Base-by-base conservation (phyloP, 164 flowering plant species). In the Cinnamomum chago region DNA sequence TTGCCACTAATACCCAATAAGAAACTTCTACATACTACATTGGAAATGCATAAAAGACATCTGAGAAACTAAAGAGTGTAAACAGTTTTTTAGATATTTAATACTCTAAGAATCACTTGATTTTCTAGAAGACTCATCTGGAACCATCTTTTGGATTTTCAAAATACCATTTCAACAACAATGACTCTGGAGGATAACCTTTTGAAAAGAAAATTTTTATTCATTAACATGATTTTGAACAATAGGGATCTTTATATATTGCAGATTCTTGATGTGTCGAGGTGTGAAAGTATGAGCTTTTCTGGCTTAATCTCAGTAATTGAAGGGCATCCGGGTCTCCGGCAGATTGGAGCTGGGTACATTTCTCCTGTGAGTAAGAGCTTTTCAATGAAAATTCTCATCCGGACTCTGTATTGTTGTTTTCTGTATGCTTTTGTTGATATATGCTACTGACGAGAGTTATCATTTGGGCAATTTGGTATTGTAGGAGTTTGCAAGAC, bases 211-310 rank as follows among this genome's bases (percentile, higher is more conserved):
- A 24, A 64, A 4, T 70, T 70, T 30, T 67, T 15, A 17, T 67
- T 67, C 50, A 67, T 28, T 14, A 22, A 67, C 25, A 22, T 51
- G 13, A 17, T 9, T 20, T 40, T 17, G 5, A 22, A 23, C 23
- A 10, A 62, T 11, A 18, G 2, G 24, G n/a, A 35, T 58, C 18
- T 5, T 35, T 27, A 9, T 69, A 40, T 12, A 11, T 77, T 72
- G 75, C 88, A 90, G 92, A 85, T 72, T 70, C 68, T 92, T 22
- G 90, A 88, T 77, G 68, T 90, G 58, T 86, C 92, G 15, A 88
- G 97, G 81, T 92, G 97, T 67, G 82, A 81, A 52, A 70, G 78
- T 52, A 68, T 90, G 73, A 82, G 78, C 68, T 77, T 81, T 3
- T 75, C 82, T 62, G 90, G 92, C 5, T 62, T 89, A 68, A 73